phyloP scores from a whole-genome alignment of 306 rosid species.

The Fragaria iinumae region DNA sequence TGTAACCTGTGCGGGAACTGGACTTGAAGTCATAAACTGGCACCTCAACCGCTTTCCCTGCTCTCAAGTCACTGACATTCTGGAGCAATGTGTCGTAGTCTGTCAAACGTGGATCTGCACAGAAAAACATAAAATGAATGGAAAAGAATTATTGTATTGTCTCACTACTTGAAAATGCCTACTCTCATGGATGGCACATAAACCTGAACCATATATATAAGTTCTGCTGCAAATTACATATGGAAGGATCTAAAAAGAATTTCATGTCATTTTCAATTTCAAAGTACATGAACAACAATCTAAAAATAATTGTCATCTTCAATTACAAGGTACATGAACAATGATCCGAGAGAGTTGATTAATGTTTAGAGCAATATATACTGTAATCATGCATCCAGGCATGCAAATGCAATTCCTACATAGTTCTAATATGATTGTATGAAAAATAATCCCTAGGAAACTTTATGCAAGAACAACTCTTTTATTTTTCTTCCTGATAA shows the following conservation, averaged over 20 bases:
- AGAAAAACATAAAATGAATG: neutral
- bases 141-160: conserved; percentile 10
- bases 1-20: conserved; percentile 90
- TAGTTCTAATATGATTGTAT: neutral
- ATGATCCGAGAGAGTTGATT: neutral
- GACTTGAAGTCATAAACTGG: conserved; percentile 97
- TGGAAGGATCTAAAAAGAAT: conserved; percentile 12
- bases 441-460: neutral
- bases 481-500: conserved; percentile 13
- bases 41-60: conserved; percentile 73
- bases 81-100: conserved; percentile 91
- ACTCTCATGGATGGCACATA: conserved; percentile 3
- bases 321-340: neutral
- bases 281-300: neutral
- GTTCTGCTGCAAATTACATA: conserved; percentile 10
- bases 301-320: conserved; percentile 13
- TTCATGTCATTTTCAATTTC: conserved; percentile 1
- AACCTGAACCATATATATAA: neutral
- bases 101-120: conserved; percentile 96
- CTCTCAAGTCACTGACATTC: conserved; percentile 84
- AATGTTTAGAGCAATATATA: neutral
- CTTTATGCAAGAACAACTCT: neutral
- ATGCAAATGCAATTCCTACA: conserved; percentile 3
- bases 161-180: conserved; percentile 25
- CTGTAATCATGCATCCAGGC: neutral